Conservation (phyloP, 495 filamentous ascomycete species). For the Amphirosellinia nigrospora region DNA sequence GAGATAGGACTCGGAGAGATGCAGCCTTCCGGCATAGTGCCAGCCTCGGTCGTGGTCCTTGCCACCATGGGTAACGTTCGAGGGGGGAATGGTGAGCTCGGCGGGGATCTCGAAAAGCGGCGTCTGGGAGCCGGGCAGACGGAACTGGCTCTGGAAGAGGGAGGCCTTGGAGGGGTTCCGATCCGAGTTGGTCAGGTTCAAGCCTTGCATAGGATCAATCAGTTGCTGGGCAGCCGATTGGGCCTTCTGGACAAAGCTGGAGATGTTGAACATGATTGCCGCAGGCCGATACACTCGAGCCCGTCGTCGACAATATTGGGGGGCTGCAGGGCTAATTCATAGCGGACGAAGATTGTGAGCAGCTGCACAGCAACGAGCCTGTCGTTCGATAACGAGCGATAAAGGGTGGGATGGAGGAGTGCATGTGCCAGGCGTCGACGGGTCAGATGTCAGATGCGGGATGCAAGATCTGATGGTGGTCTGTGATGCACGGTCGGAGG, state of each 20-base stretch:
- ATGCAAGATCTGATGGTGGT: neutral
- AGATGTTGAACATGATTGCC: slow-evolving; percentile 71
- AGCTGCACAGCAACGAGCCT: neutral
- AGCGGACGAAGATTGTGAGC: slow-evolving; percentile 23
- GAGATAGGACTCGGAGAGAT: slow-evolving; percentile 90
- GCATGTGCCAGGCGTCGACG: slow-evolving; percentile 15
- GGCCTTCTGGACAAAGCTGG: slow-evolving; percentile 91
- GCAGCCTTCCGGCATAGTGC: slow-evolving; percentile 90
- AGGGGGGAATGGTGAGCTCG: slow-evolving; percentile 83
- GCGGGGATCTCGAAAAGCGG: slow-evolving; percentile 95
- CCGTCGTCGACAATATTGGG: slow-evolving; percentile 33
- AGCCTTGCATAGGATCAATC: slow-evolving; percentile 81
- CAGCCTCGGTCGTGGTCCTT: slow-evolving; percentile 72
- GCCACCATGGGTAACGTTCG: slow-evolving; percentile 63
- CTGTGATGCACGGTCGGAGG: slow-evolving; percentile 3
- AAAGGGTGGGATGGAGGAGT: slow-evolving; percentile 16
- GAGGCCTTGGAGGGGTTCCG: slow-evolving; percentile 85
- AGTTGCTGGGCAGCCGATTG: slow-evolving; percentile 70
- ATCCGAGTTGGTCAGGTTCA: slow-evolving; percentile 70
- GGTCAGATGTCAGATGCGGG: too few relatives aligned
- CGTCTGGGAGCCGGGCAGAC: slow-evolving; percentile 87
- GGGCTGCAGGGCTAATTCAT: slow-evolving; percentile 38
- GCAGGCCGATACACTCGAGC: slow-evolving; percentile 33
- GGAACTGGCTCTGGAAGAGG: slow-evolving; percentile 95
- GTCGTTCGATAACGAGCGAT: neutral